Percentiles rank a stretch among this genome's conserved stretches.
phyloP scores from a whole-genome alignment of 805 yeast genomes.

The Metschnikowia arizonensis region DNA sequence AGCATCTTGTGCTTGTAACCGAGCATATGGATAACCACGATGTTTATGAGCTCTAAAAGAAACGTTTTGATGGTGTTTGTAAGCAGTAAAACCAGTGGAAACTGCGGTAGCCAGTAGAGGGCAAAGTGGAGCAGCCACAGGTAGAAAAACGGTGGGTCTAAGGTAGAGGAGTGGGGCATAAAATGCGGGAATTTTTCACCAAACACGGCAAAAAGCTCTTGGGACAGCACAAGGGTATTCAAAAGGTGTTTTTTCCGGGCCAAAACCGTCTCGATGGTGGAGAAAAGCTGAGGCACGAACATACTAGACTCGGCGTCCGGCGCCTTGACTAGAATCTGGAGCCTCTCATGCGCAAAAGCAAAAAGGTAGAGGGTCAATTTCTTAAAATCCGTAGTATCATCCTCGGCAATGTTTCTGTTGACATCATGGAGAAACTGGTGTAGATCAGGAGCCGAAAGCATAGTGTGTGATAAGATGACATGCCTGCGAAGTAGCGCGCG shows the following conservation, averaged over 20 bases:
- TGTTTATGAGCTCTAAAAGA: constrained; percentile 30
- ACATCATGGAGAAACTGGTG: constrained; percentile 33
- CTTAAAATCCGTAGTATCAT: constrained; percentile 31
- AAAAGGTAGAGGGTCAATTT: constrained; percentile 32
- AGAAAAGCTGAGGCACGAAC: constrained; percentile 22
- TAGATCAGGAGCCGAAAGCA: constrained; percentile 27
- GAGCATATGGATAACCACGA: constrained; percentile 28
- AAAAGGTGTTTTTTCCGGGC: constrained; percentile 27
- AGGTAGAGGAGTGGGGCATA: constrained; percentile 1
- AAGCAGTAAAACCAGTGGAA: constrained; percentile 11
- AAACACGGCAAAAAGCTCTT: constrained; percentile 12
- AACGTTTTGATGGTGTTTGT: constrained; percentile 29
- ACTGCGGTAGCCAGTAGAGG: constrained; percentile 22
- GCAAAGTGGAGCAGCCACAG: constrained; percentile 32
- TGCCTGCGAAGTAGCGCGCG: constrained; percentile 1
- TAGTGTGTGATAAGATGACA: constrained; percentile 14
- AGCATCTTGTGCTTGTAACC: constrained; percentile 23
- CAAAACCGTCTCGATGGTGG: constrained; percentile 33
- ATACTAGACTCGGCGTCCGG: constrained; percentile 7
- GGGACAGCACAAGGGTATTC: constrained; percentile 17
- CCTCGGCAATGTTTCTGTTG: constrained; percentile 26
- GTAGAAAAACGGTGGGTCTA: constrained; percentile 18
- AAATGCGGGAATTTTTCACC: constrained; percentile 1
- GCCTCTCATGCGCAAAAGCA: constrained; percentile 28
- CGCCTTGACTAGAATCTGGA: constrained; percentile 7